A percentile compares a stretch with the other conserved stretches of the same genome.
Conservation (phyloP, 2,329 filamentous ascomycete species). For the Akanthomyces dipterigenus region DNA sequence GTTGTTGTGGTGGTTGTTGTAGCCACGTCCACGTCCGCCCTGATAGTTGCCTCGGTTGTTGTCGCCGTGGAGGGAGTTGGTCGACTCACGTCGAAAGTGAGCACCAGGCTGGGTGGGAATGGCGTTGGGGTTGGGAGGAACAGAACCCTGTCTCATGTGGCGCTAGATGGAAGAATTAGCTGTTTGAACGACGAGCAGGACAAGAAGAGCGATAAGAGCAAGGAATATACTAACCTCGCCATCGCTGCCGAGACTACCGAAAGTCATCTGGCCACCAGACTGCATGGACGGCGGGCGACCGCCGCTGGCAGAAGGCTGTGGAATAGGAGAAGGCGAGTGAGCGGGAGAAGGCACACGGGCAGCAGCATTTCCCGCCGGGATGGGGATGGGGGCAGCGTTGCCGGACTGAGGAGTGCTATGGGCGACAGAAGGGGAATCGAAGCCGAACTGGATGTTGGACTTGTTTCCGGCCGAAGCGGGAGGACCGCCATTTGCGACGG, state of each 20-base stretch:
- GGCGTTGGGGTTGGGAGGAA: conserved; percentile 54
- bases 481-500: conserved; percentile 67
- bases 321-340: conserved; percentile 87
- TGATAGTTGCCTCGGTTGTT: conserved; percentile 48
- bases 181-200: conserved; percentile 11
- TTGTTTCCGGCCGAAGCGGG: conserved; percentile 27
- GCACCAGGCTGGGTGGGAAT: conserved; percentile 56
- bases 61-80: conserved; percentile 63
- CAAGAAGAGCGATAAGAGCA: background rate
- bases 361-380: conserved; percentile 53
- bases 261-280: conserved; percentile 62
- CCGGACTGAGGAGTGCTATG: conserved; percentile 59
- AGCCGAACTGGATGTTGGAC: conserved; percentile 68
- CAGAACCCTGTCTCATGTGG: conserved; percentile 61
- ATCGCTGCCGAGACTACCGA: conserved; percentile 77
- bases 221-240: conserved; percentile 59
- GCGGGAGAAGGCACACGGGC: conserved; percentile 76
- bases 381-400: conserved; percentile 52
- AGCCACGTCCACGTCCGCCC: conserved; percentile 44
- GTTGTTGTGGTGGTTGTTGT: conserved; percentile 30
- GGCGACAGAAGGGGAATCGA: conserved; percentile 60
- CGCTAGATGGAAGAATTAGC: conserved; percentile 35
- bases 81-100: conserved; percentile 81
- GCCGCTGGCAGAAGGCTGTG: conserved; percentile 75
- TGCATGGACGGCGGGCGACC: conserved; percentile 78